Base-by-base conservation (phyloP, 2,329 filamentous ascomycete species). In the Cladorrhinum sp. region DNA sequence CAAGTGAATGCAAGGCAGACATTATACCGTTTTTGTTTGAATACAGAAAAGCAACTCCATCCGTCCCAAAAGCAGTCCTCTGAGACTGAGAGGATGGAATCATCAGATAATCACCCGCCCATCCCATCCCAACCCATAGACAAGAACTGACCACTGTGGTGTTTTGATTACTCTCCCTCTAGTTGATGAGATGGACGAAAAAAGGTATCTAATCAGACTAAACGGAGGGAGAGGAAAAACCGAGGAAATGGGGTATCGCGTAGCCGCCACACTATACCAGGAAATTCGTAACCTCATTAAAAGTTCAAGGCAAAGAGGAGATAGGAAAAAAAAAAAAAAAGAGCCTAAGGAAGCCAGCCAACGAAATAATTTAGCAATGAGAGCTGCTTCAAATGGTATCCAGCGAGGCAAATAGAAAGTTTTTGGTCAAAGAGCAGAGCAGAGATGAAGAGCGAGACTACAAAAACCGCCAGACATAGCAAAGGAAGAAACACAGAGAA, bases 381-480 rank as follows among this genome's bases (percentile, higher is more conserved):
- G 42, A 46, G 42, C 42, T 46, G 42, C 42, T 20, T 46, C 18
- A 46, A 46, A 21, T 46, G 42, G 42, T 46, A 46, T 46, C 42
- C 42, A 51, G 49, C 21, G 49, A 51, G 49, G 16, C 21, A 51
- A 64, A 61, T 52, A 65, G 63, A 59, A 51, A 58, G 49, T 39
- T 58, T 58, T 60, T 51, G 39, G 49, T 60, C 58, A 49, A 42
- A 51, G 53, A 53, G 10, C 42, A 46, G 42, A 33, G 39, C 23
- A 57, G 21, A 49, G 46, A 58, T 51, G 55, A 48, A 57, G 28
- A 62, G 52, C 39, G 51, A 66, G 64, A 54, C 60, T 57, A 46
- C 28, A 58, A 16, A 66, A 68, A 68, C 62, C 58, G 62, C 61
- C 61, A 55, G 59, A 65, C 46, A 68, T 54, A 59, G 57, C 46